Base-by-base conservation (phyloP, 345 rosid species). In the Eutrema yunnanense region DNA sequence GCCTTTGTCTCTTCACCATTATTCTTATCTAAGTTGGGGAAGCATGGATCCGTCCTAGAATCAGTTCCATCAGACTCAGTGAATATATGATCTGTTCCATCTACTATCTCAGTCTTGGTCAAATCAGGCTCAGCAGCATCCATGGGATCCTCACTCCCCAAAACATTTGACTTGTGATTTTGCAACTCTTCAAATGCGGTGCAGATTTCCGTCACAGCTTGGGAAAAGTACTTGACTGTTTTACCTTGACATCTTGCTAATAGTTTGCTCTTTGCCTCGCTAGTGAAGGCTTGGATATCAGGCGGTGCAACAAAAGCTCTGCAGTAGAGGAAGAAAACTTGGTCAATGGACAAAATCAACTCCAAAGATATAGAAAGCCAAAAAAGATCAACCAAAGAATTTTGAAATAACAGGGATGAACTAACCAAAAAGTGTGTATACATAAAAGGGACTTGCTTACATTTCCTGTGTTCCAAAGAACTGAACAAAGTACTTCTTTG, bases 391-490 rank as follows among this genome's bases (percentile, higher is more conserved):
- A 67, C 38, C 8, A 54, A 62, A 16, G 34, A 37, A 32, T 34
- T 43, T 19, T 3, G 14, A 54, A 22, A 55, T 32, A 53, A 5
- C 29, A 71, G 4, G 64, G 32, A 38, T 53, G 41, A 60, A 43
- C 10, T 56, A 12, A 37, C n/a, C 1, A 30, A 38, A 34, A 47
- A 46, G 22, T 67, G 26, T 13, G 2, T 37, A 8, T 51, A 37
- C 26, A 47, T 3, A 54, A 9, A 69, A 37, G 22, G 64, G 49
- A 38, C 14, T 14, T 41, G 82, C 97, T 87, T 80, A 95, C 97
- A 95, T 95, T 83, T 95, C 97, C 77, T 88, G 73, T 9, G 99
- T 95, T 77, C 99, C 98, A 73, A 90, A 95, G 83, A 95, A 95
- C 41, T 85, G 82, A 71, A 92, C 97, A 80, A 95, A 95, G 72